phyloP scores from a whole-genome alignment of 768 basidiomycete species.

The Mycena maculata region DNA sequence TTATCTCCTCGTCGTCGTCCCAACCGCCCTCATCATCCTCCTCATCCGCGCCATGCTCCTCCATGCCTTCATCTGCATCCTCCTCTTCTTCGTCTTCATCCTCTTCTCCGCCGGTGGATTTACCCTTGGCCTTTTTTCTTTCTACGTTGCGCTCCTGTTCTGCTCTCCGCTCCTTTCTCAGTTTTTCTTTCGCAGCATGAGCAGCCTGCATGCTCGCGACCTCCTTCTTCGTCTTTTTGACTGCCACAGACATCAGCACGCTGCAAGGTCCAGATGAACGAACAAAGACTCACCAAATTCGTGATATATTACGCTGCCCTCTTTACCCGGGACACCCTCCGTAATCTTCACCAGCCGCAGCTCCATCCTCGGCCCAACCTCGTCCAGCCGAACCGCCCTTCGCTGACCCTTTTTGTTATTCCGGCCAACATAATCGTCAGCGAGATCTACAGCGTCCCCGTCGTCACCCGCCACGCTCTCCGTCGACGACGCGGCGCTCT shows the following conservation, averaged over 20 bases:
- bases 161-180: slow-evolving; percentile 81
- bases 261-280: slow-evolving; percentile 12
- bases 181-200: slow-evolving; percentile 80
- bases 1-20: slow-evolving; percentile 61
- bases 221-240: slow-evolving; percentile 90
- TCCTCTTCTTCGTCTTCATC: slow-evolving; percentile 56
- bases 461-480: slow-evolving; percentile 90
- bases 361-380: slow-evolving; percentile 97
- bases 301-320: slow-evolving; percentile 94
- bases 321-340: slow-evolving; percentile 93
- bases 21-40: slow-evolving; percentile 52
- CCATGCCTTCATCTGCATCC: slow-evolving; percentile 55
- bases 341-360: slow-evolving; percentile 91
- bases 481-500: slow-evolving; percentile 83
- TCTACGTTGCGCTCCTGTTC: slow-evolving; percentile 94
- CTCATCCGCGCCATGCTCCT: slow-evolving; percentile 36
- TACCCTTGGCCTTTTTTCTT: slow-evolving; percentile 70
- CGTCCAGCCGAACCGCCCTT: slow-evolving; percentile 91
- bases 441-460: slow-evolving; percentile 83
- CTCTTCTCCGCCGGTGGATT: slow-evolving; percentile 46
- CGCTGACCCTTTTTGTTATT: slow-evolving; percentile 93
- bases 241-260: slow-evolving; percentile 53
- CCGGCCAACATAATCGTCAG: slow-evolving; percentile 93
- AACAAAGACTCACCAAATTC: slow-evolving; percentile 77
- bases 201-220: slow-evolving; percentile 72